Evolutionary conservation across 768 basidiomycete genomes (phyloP), one percentile per base, ranked within the genome.

Genomic region (Leccinum barrowsii): DNA sequence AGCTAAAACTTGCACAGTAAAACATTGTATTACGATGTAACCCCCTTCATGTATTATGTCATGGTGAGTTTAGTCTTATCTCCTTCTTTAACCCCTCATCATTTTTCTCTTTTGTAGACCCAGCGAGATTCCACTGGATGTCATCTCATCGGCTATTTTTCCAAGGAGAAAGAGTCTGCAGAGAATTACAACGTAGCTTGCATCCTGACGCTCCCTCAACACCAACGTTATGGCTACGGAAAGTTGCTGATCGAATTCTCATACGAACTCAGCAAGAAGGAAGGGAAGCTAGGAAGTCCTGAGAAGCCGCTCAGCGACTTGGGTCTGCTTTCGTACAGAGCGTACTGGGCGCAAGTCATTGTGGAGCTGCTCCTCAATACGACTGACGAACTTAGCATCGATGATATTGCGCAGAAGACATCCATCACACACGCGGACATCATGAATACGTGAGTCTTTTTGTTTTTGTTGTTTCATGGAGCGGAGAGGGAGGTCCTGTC

Each of bases 171-270:
- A 72, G 97, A 99, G 74, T 95, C 86, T 2, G 90, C 97, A 26
- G 97, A 99, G 67, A 92, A 87, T 67, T 99, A 98, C 80, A 99
- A 99, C 73, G 92, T 99, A 55, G 97, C 97, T 0, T 99, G 97
- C 80, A 98, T 99, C 74, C 77, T 98, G 59, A 94, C 97, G n/a
- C 82, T 99, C 44, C 97, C 97, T 5, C 97, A 99, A 70, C 92
- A 98, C 70, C 97, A 99, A 73, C 89, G 96, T 34, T 88, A 92
- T 70, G 95, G 95, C 5, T 97, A 94, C 72, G 97, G 97, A 57
- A 92, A 93, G 72, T 78, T 98, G 26, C 79, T 99, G 37, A 99
- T 99, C 73, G 94, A 98, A 69, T 99, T 99, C 71, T 96, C 94
- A 1, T 99, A 98, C 77, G 94, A 98, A 68, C 83, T 98, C 35